phyloP scores from a whole-genome alignment of 805 yeast genomes.

The Nakazawaea siamensis region DNA sequence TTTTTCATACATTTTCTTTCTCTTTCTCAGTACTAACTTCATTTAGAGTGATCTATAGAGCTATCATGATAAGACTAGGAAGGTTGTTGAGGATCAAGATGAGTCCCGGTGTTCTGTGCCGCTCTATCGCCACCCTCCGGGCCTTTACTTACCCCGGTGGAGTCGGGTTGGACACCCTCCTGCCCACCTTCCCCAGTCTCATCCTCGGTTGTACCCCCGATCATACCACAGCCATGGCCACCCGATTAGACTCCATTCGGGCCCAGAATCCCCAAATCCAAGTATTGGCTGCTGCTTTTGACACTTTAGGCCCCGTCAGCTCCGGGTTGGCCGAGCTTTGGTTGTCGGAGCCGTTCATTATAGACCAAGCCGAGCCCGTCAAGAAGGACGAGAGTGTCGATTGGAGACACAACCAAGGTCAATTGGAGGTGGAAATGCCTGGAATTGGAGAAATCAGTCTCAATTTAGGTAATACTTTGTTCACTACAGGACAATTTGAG shows the following conservation, averaged over 20 bases:
- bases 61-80: too few relatives aligned
- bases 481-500: constrained; percentile 14
- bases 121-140: too few relatives aligned
- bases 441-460: too few relatives aligned
- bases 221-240: background rate
- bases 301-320: constrained; percentile 3
- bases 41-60: too few relatives aligned
- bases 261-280: background rate
- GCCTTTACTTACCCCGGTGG: too few relatives aligned
- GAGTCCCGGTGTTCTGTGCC: too few relatives aligned
- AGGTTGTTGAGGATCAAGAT: too few relatives aligned
- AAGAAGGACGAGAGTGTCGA: background rate
- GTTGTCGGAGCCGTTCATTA: background rate
- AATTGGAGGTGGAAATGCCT: background rate
- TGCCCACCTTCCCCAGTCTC: too few relatives aligned
- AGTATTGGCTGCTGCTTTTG: constrained; percentile 6
- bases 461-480: constrained; percentile 13
- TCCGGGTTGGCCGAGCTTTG: constrained; percentile 6
- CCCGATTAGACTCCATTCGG: background rate
- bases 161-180: too few relatives aligned
- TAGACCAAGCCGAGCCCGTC: background rate
- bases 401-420: constrained; percentile 7
- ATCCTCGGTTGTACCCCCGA: too few relatives aligned
- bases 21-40: too few relatives aligned
- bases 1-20: too few relatives aligned